phyloP scores from a whole-genome alignment of 805 yeast genomes.

The Tetrapisispora taiwanensis region DNA sequence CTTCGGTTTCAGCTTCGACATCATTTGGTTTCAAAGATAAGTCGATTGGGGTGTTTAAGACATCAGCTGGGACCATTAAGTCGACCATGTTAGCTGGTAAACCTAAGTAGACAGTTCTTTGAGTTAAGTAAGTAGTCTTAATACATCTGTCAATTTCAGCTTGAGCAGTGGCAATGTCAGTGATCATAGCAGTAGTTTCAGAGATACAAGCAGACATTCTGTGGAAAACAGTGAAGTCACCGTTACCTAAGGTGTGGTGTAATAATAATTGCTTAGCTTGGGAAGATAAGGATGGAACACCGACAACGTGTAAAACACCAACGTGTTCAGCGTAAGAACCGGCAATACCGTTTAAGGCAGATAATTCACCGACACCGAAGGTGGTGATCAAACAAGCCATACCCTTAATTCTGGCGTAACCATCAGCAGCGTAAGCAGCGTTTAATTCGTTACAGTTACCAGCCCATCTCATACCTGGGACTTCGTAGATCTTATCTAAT shows the following conservation, averaged over 20 bases:
- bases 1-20: slow-evolving; percentile 52
- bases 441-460: slow-evolving; percentile 87
- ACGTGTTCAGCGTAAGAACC: slow-evolving; percentile 88
- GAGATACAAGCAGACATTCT: slow-evolving; percentile 69
- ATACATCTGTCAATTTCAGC: slow-evolving; percentile 64
- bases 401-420: slow-evolving; percentile 75
- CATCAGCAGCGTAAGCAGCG: slow-evolving; percentile 78
- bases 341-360: slow-evolving; percentile 77
- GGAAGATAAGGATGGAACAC: slow-evolving; percentile 70
- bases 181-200: slow-evolving; percentile 53
- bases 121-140: slow-evolving; percentile 56
- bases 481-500: slow-evolving; percentile 64
- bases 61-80: slow-evolving; percentile 43
- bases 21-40: slow-evolving; percentile 49
- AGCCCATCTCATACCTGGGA: slow-evolving; percentile 73
- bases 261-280: slow-evolving; percentile 62
- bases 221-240: slow-evolving; percentile 70
- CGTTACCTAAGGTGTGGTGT: slow-evolving; percentile 80
- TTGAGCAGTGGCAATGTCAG: slow-evolving; percentile 57
- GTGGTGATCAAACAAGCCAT: slow-evolving; percentile 69
- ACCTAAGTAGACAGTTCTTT: slow-evolving; percentile 76
- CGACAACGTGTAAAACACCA: slow-evolving; percentile 75
- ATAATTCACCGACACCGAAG: slow-evolving; percentile 84
- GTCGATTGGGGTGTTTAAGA: slow-evolving; percentile 57
- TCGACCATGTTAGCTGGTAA: slow-evolving; percentile 76